phyloP scores from a whole-genome alignment of 1,139 yeast genomes.

The Scheffersomyces lignicola region DNA sequence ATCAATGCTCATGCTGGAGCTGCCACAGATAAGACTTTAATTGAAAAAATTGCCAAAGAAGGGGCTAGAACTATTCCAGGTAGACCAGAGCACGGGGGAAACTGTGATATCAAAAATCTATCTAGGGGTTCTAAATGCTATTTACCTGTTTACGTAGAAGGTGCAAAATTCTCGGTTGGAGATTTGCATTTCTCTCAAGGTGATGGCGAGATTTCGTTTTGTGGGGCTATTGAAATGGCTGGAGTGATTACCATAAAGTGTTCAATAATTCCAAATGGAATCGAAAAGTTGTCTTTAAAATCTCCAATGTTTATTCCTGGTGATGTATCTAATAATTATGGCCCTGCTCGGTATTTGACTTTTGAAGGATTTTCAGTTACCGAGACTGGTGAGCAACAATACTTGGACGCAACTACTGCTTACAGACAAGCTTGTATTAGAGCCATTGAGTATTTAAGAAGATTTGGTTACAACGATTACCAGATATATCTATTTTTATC shows the following conservation, averaged over 20 bases:
- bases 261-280: slow-evolving; percentile 41
- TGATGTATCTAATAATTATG: slow-evolving; percentile 45
- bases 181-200: slow-evolving; percentile 54
- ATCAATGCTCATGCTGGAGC: slow-evolving; percentile 39
- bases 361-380: slow-evolving; percentile 55
- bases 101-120: slow-evolving; percentile 51
- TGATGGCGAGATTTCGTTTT: slow-evolving; percentile 52
- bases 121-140: slow-evolving; percentile 50
- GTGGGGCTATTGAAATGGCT: slow-evolving; percentile 56
- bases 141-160: slow-evolving; percentile 46
- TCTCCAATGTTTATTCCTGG: slow-evolving; percentile 51
- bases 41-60: slow-evolving; percentile 29
- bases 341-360: slow-evolving; percentile 48
- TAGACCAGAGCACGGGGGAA: slow-evolving; percentile 53
- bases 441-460: slow-evolving; percentile 47
- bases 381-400: slow-evolving; percentile 44
- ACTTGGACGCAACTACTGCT: slow-evolving; percentile 47
- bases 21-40: slow-evolving; percentile 24
- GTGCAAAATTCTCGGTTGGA: slow-evolving; percentile 49
- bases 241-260: slow-evolving; percentile 45
- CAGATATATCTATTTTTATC: slow-evolving; percentile 47
- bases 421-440: slow-evolving; percentile 50
- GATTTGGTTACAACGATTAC: slow-evolving; percentile 51
- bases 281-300: slow-evolving; percentile 37
- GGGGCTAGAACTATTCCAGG: slow-evolving; percentile 56